Percentiles rank a stretch among this genome's conserved stretches.
phyloP scores from a whole-genome alignment of 2,329 filamentous ascomycete genomes.

The Diatrype stigma region DNA sequence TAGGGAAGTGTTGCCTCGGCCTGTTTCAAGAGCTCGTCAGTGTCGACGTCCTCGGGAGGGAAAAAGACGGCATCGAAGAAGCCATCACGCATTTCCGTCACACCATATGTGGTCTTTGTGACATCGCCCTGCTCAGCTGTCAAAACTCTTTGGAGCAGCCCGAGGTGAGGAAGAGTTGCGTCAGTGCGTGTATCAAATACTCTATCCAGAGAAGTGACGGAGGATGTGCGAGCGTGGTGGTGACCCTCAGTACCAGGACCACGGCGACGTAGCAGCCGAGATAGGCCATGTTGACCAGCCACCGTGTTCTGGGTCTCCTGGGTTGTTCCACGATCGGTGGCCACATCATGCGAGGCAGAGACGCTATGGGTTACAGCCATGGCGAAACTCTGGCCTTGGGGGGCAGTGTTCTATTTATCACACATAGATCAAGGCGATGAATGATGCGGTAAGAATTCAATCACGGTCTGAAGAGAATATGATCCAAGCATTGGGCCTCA shows the following conservation, averaged over 20 bases:
- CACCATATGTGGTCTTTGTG: slow-evolving; percentile 36
- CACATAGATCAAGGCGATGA: background rate
- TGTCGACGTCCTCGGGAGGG: slow-evolving; percentile 35
- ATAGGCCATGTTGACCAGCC: slow-evolving; percentile 5
- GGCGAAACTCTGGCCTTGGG: background rate
- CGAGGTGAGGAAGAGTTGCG: slow-evolving; percentile 7
- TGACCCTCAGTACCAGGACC: slow-evolving; percentile 9
- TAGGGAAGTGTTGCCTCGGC: slow-evolving; percentile 42
- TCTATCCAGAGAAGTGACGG: slow-evolving; percentile 24
- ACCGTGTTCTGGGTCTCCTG: slow-evolving; percentile 4
- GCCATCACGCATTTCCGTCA: slow-evolving; percentile 40
- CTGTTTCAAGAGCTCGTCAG: slow-evolving; percentile 35
- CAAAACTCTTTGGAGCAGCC: slow-evolving; percentile 10
- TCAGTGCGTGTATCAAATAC: slow-evolving; percentile 23
- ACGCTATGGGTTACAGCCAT: background rate
- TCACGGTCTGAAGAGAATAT: background rate
- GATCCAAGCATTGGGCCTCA: no score
- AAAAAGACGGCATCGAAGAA: slow-evolving; percentile 47
- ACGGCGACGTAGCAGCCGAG: slow-evolving; percentile 18
- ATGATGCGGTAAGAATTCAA: background rate
- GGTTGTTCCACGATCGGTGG: background rate
- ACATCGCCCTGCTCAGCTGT: slow-evolving; percentile 24
- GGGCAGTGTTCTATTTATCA: background rate
- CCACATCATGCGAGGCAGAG: background rate
- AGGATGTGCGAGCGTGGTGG: slow-evolving; percentile 15